Conservation (phyloP, 176 grass and related monocot species). For the Rhynchospora tenuis region DNA sequence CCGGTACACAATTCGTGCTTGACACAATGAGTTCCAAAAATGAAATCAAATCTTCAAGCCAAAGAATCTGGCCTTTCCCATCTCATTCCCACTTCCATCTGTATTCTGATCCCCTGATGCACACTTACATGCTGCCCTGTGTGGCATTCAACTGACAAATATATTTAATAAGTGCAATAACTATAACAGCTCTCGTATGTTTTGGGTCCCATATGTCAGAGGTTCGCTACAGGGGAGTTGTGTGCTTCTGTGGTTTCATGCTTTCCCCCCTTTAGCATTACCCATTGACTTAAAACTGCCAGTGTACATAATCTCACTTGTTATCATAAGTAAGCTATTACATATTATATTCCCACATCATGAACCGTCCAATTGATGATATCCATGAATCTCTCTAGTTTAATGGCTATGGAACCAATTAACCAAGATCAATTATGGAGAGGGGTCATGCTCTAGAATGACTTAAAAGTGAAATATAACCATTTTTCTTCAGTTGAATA, state of each 20-base stretch:
- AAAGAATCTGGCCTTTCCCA: not conserved
- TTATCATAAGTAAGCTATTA: not conserved
- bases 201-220: not conserved
- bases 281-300: not conserved
- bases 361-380: constrained; percentile 3
- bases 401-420: not conserved
- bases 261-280: not conserved
- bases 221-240: not conserved
- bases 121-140: not conserved
- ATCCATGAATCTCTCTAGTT: constrained; percentile 15
- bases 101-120: not conserved
- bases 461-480: not conserved
- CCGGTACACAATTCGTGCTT: constrained; percentile 18
- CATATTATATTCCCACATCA: constrained; percentile 9
- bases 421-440: not conserved
- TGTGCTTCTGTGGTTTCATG: not conserved
- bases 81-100: not conserved
- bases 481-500: not conserved
- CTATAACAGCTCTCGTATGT: not conserved
- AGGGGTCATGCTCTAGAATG: not conserved
- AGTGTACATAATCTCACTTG: not conserved
- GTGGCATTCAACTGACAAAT: not conserved
- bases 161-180: not conserved
- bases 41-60: constrained; percentile 1
- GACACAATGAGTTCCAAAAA: constrained; percentile 2